Evolutionary conservation across 495 filamentous ascomycete genomes (phyloP).

Genomic region (Lepidopterella palustris): DNA sequence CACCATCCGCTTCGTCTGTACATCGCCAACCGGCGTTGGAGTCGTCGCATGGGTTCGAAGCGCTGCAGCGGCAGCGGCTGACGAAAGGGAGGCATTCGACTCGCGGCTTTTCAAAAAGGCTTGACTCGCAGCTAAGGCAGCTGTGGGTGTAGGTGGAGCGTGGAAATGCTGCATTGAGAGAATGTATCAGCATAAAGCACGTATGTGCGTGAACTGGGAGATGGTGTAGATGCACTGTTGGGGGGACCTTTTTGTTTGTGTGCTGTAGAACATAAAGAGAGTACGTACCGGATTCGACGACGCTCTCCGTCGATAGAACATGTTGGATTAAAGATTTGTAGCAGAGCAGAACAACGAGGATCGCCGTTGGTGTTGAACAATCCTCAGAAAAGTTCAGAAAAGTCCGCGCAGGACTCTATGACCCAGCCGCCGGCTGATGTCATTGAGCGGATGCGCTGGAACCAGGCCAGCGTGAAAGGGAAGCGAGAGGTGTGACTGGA

Average conservation of each 20-base stretch:
- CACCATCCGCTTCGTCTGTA: conserved; percentile 79
- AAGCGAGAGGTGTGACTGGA: not conserved
- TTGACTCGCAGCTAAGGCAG: conserved; percentile 67
- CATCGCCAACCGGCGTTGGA: conserved; percentile 68
- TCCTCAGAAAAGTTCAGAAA: not conserved
- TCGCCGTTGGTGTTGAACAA: not conserved
- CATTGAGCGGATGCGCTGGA: conserved; percentile 1
- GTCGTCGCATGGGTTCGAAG: conserved; percentile 67
- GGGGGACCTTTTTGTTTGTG: not conserved
- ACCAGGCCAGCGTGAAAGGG: not conserved
- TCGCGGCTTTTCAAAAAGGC: conserved; percentile 67
- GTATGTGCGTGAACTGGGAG: not conserved
- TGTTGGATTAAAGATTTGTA: conserved; percentile 6
- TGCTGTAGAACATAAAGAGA: not conserved
- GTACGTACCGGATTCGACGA: conserved; percentile 30
- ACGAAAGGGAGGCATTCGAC: conserved; percentile 62
- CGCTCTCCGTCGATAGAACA: conserved; percentile 30
- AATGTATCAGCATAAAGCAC: conserved; percentile 6
- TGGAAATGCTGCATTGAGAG: conserved; percentile 48
- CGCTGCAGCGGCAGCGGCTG: conserved; percentile 77
- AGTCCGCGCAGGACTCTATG: not conserved
- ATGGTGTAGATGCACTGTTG: not conserved
- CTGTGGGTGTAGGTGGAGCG: conserved; percentile 59
- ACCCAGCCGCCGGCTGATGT: not conserved
- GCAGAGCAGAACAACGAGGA: not conserved